These are phyloP conservation scores for Durotheca rogersii DNA, from an alignment of 495 filamentous ascomycete genomes.

Conservation along the genomic window DNA sequence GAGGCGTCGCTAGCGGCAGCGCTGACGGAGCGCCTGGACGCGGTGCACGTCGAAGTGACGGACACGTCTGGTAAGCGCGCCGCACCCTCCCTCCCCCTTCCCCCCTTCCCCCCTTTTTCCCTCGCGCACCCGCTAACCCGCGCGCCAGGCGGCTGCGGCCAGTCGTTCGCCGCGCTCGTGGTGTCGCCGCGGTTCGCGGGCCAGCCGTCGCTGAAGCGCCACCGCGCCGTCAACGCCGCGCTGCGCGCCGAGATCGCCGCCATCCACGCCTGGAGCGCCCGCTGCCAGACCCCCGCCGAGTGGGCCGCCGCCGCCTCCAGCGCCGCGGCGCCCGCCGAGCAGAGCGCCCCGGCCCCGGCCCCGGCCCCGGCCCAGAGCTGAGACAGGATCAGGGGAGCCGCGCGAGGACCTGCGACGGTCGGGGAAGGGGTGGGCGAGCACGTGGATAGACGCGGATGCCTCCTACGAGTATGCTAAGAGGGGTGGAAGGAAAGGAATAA, in stretches of 20 bases:
- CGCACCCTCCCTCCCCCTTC: background rate
- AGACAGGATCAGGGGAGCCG: too few species aligned
- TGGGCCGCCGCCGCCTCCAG: too few species aligned
- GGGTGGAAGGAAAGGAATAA: too few species aligned
- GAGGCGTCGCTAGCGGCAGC: slow-evolving; percentile 65
- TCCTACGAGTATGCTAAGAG: too few species aligned
- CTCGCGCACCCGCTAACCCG: slow-evolving; percentile 5
- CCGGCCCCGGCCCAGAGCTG: too few species aligned
- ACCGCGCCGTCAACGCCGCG: slow-evolving; percentile 83
- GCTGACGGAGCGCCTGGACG: slow-evolving; percentile 70
- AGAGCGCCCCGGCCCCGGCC: too few species aligned
- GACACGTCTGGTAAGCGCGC: slow-evolving; percentile 79
- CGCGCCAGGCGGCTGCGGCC: slow-evolving; percentile 80
- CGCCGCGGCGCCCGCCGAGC: too few species aligned
- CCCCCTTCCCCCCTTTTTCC: slow-evolving; percentile 14
- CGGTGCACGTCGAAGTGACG: slow-evolving; percentile 84
- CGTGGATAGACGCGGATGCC: too few species aligned
- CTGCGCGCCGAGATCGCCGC: slow-evolving; percentile 90
- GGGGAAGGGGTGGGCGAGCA: too few species aligned
- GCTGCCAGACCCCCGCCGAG: slow-evolving; percentile 93
- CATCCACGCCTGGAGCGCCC: slow-evolving; percentile 98
- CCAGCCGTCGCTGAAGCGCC: slow-evolving; percentile 83
- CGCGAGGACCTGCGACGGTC: too few species aligned
- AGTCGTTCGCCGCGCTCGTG: slow-evolving; percentile 89
- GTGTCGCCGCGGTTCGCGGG: slow-evolving; percentile 85